Base-by-base conservation (phyloP, 2,329 filamentous ascomycete genomes). In the Onygenales sp. region DNA sequence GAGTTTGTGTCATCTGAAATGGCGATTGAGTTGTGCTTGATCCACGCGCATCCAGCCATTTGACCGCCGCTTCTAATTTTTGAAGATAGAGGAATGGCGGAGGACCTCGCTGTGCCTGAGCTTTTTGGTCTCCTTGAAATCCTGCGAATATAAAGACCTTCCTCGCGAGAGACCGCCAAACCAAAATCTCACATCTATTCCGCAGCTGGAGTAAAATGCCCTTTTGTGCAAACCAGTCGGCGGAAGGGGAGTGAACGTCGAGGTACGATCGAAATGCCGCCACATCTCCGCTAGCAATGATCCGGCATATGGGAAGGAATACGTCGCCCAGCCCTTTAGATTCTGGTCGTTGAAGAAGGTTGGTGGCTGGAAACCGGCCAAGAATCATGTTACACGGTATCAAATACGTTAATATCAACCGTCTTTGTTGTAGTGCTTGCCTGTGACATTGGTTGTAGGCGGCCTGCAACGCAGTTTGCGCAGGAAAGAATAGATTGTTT, bases 151-250 rank as follows among this genome's bases (percentile, higher is more conserved):
- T 72, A 67, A 95, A 96, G 0, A 85, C 82, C 59, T 84, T 85
- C 33, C 90, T 82, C 14, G 86, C 81, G 6, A 97, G 78, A 1
- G 86, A 87, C 11, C 92, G 83, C 89, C 89, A 95, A 10, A 95
- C 81, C 2, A 94, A 75, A 1, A 89, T 82, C 53, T 93, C 86
- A 54, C 91, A 85, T 51, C 89, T 82, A 63, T 88, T 87, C 2
- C 83, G 79, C 9, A 96, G 75, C 11, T 86, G 83, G 5, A 95
- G 77, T 21, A 94, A 79, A 31, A 95, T 78, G 1, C 87, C 85
- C 65, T 84, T 86, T 41, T 80, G 78, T 32, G 89, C 81, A 55
- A 95, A 85, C 85, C 88, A 96, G 46, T 78, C 70, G 52, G 84
- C 81, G 60, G 85, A 76, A 4, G 68, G 61, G 10, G 70, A 73